Evolutionary conservation across 2,329 filamentous ascomycete genomes (phyloP), one percentile per base, ranked within the genome.

Genomic region (Cadophora gregata): DNA sequence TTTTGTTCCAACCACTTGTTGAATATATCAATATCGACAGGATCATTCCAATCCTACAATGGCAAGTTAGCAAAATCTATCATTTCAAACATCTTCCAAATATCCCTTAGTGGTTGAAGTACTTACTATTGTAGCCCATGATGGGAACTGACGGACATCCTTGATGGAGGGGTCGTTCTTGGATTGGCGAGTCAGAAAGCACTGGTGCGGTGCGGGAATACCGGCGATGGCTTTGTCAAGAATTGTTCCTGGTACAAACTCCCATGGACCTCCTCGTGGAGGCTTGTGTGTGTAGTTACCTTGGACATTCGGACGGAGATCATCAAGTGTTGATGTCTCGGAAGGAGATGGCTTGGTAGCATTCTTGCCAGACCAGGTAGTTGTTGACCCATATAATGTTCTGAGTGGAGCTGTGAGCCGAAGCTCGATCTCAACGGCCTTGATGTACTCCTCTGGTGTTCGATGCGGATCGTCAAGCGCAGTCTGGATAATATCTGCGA

Each of bases 151-250:
- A 25, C 63, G 58, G 12, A 67, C 12, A 5, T 66, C 45, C 12
- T 55, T 59, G 8, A 47, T 58, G 10, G 10, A 19, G 6, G 63
- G 56, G 21, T 69, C 16, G 0, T 42, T 5, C 10, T 9, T 53
- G 27, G 50, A 33, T 16, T 64, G 38, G 7, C 67, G 64, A 4
- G 67, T 19, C 42, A 70, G 25, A 31, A 69, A 70, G n/a, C 66
- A 67, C 27, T 69, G 69, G 3, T 68, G 67, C 7, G 63, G 38
- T 12, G 66, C 65, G 1, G 67, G 67, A 1, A 19, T n/a, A 12
- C 45, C 58, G 9, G 60, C 16, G n/a, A 53, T 21, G 19, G 61
- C 51, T 2, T 48, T 19, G 1, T 42, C 19, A 0, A 68, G 48
- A 25, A 66, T 47, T 4, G 61, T 53, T 48, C 69, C 69, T 27